A percentile compares a stretch with the other conserved stretches of the same genome.
Evolutionary conservation across 1,284 basidiomycete species (phyloP).

Genomic region (Trichosporon ovoides): DNA sequence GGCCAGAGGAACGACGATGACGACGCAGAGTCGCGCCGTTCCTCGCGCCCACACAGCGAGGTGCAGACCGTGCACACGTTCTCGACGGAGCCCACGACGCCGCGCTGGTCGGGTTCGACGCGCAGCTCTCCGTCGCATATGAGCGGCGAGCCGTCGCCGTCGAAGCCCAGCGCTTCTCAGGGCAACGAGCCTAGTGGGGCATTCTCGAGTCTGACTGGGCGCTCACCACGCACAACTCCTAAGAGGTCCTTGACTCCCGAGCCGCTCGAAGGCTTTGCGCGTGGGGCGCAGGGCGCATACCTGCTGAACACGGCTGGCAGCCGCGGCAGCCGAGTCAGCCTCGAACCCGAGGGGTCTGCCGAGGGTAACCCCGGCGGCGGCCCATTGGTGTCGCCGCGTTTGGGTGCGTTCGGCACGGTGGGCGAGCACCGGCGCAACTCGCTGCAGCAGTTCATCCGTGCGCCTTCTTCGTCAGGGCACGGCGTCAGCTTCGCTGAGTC

Average conservation of each 20-base stretch:
- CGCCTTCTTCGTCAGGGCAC: neutral
- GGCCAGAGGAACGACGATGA: neutral
- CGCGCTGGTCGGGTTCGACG: neutral
- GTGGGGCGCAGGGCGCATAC: neutral
- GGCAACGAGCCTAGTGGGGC: neutral
- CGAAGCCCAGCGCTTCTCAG: neutral
- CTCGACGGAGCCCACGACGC: neutral
- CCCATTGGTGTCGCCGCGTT: neutral
- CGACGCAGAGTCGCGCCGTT: neutral
- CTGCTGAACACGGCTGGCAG: neutral
- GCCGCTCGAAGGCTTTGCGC: neutral
- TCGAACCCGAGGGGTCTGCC: neutral
- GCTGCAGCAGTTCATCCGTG: neutral
- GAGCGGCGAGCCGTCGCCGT: neutral
- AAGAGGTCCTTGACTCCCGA: neutral
- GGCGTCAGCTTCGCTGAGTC: neutral
- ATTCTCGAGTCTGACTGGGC: neutral
- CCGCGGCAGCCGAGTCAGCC: neutral
- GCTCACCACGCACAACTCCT: neutral
- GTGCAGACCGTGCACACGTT: neutral
- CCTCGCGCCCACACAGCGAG: neutral
- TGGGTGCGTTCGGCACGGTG: neutral
- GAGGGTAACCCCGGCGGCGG: neutral
- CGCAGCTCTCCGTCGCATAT: neutral
- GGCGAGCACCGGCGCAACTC: slow-evolving; percentile 1